Base-by-base conservation (phyloP, 331 rosid species). In the Quercus phellos region DNA sequence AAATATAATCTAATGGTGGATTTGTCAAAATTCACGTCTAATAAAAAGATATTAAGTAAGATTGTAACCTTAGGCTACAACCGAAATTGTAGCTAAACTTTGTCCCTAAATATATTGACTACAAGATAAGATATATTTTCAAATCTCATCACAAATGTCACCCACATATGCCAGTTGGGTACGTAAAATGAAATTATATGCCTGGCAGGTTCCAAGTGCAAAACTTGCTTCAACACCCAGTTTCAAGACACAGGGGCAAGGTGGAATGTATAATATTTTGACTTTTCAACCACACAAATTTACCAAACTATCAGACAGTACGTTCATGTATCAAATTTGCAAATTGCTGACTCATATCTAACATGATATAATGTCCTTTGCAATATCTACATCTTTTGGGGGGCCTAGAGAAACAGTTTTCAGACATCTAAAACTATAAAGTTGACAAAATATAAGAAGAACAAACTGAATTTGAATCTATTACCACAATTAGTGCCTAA, bases 401-500 rank as follows among this genome's bases (percentile, higher is more conserved):
- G 6, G 51, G 53, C 50, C 56, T 54, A 21, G 60, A 68, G 43
- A 12, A 26, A 0, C 16, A 72, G 50, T 58, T 64, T 68, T 19
- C 55, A n/a, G 64, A 70, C 21, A 70, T 51, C 42, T 16, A 69
- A 51, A 16, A 53, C 34, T 51, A 35, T 35, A 54, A 32, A 70
- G 7, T 7, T 8, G 14, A 55, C 19, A 51, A 55, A 77, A 12
- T 6, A 51, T 29, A 59, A 59, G 72, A 17, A 17, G 9, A 34
- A 6, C 27, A 26, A 61, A 29, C 70, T 21, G 26, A 70, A 77
- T 21, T 75, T 38, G 19, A 75, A 73, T 32, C 61, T 27, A 81
- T 76, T 88, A 94, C 98, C 98, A 18, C 98, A 94, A 79, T 94
- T 94, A 71, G 98, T 94, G 88, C 98, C 98, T 60, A 94, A 84